Base-by-base conservation (phyloP, 1,284 basidiomycete species). In the Bondarzewia mesenterica region DNA sequence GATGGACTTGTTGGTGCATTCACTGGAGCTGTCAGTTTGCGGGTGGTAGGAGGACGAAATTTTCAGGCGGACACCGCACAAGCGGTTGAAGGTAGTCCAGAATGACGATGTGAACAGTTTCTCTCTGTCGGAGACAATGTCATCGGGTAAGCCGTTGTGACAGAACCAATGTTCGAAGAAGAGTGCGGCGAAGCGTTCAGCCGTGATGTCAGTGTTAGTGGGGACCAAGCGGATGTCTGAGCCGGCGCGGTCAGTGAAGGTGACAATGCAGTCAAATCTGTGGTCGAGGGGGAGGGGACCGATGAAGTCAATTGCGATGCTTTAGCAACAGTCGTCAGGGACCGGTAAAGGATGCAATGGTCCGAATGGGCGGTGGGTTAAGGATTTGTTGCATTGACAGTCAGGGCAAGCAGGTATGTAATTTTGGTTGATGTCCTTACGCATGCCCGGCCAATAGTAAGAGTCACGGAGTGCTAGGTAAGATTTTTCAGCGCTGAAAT, bases 271-370 rank as follows among this genome's bases (percentile, higher is more conserved):
- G 50, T 60, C 48, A 39, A 39, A 50, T 8, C 53, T 52, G 0
- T 45, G 23, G 40, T 57, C 55, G 12, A 44, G 25, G 1, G 55
- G 58, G 1, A 69, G 52, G 0, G 61, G 64, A 3, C 65, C 61
- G 8, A 68, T 58, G 42, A 67, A 65, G 43, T 69, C 65, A 15
- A 68, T 59, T 0, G 54, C 54, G 0, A 66, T 54, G 16, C 44
- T 49, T 29, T 58, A 49, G 2, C 45, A 40, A 2, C 58, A 56
- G 2, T 47, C 21, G 14, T 49, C 46, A 5, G 63, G 60, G 1
- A 64, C 47, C 2, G 56, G 57, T 1, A 57, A 50, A 8, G 57
- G 49, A 25, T 59, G 57, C 5, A 59, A 36, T 1, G 52, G 54
- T 4, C 56, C 51, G 5, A 43, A 5, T 15, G 46, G 47, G 26